Evolutionary conservation across 2,329 filamentous ascomycete genomes (phyloP).

Genomic region (Diaporthe sp.): DNA sequence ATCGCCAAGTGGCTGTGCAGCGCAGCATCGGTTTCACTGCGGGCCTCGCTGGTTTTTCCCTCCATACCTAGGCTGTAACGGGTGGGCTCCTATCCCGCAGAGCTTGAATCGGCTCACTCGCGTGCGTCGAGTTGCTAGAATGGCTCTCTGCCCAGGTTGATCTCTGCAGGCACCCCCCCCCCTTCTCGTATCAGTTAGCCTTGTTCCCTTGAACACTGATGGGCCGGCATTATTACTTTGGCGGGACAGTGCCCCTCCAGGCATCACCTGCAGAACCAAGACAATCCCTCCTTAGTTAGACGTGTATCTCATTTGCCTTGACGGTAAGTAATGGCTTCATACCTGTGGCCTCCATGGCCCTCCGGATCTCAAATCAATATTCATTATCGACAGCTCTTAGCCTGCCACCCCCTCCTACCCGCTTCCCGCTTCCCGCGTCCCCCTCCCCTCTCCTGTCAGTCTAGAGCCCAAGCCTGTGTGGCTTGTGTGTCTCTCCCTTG

Average conservation of each 20-base stretch:
- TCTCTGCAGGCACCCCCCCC: constrained; percentile 1
- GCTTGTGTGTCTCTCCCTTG: constrained; percentile 11
- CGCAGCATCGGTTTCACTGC: constrained; percentile 25
- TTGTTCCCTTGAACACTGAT: neutral
- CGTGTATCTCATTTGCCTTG: neutral
- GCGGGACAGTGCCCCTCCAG: neutral
- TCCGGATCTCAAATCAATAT: neutral
- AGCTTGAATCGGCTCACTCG: constrained; percentile 9
- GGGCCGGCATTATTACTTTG: neutral
- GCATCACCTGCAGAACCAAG: constrained; percentile 23
- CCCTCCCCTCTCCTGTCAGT: neutral
- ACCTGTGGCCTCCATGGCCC: neutral
- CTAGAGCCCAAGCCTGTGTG: neutral
- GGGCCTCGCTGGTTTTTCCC: neutral
- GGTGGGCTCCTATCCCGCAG: neutral
- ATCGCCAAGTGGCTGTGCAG: constrained; percentile 24
- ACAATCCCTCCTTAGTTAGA: constrained; percentile 24
- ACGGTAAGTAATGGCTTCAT: constrained; percentile 2
- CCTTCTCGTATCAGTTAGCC: constrained; percentile 8
- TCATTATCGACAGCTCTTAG: constrained; percentile 14
- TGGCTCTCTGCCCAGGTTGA: neutral
- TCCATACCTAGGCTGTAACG: neutral
- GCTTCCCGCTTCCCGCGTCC: neutral
- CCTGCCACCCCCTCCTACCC: neutral
- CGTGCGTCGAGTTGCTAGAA: neutral